Conservation (phyloP, 495 filamentous ascomycete species). For the Oleoguttula mirabilis region DNA sequence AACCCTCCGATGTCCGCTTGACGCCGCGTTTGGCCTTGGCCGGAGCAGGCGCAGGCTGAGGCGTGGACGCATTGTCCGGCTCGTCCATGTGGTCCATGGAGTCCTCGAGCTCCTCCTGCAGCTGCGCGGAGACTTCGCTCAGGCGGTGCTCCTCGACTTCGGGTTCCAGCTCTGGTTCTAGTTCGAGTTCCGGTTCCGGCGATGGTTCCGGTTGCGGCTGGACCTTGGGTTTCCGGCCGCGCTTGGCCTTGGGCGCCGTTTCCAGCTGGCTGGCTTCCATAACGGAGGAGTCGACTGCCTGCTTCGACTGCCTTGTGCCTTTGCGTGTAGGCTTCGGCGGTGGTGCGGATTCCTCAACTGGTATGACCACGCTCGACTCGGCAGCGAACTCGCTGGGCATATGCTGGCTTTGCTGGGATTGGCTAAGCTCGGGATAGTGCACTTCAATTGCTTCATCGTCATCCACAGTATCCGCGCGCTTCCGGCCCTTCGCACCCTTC, state of each 20-base stretch:
- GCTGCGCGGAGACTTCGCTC: constrained; percentile 16
- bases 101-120: constrained; percentile 17
- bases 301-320: constrained; percentile 4
- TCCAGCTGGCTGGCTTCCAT: constrained; percentile 5
- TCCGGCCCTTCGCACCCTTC: constrained; percentile 30
- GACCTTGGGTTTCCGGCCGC: constrained; percentile 16
- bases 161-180: neutral
- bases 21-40: constrained; percentile 10
- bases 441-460: constrained; percentile 1
- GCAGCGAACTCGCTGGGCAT: constrained; percentile 2
- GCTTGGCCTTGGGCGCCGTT: constrained; percentile 6
- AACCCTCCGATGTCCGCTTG: constrained; percentile 13
- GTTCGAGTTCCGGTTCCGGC: constrained; percentile 3
- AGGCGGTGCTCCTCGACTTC: neutral
- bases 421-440: constrained; percentile 4
- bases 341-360: neutral
- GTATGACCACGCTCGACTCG: neutral
- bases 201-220: constrained; percentile 10
- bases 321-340: neutral
- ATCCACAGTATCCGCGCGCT: constrained; percentile 20
- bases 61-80: constrained; percentile 6
- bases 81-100: constrained; percentile 6
- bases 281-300: constrained; percentile 11
- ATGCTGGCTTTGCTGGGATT: constrained; percentile 1
- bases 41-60: constrained; percentile 8